A percentile compares a stretch with the other conserved stretches of the same genome.
Conservation (phyloP, 73 alveolate genomes). For the Tetrahymena malaccensis region DNA sequence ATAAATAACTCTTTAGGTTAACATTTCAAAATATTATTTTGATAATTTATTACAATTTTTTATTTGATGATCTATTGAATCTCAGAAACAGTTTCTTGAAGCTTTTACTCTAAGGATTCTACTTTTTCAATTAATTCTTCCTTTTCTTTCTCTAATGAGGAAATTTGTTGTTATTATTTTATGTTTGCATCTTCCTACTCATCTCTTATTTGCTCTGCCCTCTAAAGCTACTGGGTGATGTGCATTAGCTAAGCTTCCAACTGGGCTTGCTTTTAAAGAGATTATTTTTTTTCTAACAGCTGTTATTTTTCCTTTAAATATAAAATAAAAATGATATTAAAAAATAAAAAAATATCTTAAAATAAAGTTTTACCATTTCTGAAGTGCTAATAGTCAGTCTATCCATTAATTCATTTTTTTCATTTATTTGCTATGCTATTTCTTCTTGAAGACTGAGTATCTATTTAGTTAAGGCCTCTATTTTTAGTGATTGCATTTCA, state of each 20-base stretch:
- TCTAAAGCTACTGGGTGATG: background rate
- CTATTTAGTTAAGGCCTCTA: background rate
- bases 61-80: background rate
- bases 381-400: background rate
- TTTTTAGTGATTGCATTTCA: background rate
- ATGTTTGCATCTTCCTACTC: background rate
- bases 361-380: background rate
- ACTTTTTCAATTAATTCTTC: background rate
- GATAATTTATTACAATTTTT: background rate
- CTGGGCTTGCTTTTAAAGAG: background rate
- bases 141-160: background rate
- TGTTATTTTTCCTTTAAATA: background rate
- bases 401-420: background rate
- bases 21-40: background rate
- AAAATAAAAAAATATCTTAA: background rate
- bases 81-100: background rate
- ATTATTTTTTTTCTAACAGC: background rate
- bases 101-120: background rate
- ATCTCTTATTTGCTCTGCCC: background rate
- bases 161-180: background rate
- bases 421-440: background rate
- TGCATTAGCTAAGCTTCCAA: background rate
- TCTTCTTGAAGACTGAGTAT: background rate
- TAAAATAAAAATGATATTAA: background rate
- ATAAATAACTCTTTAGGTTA: background rate